Evolutionary conservation across 257 asterid species (phyloP).

Genomic region (Euphrasia confusa): DNA sequence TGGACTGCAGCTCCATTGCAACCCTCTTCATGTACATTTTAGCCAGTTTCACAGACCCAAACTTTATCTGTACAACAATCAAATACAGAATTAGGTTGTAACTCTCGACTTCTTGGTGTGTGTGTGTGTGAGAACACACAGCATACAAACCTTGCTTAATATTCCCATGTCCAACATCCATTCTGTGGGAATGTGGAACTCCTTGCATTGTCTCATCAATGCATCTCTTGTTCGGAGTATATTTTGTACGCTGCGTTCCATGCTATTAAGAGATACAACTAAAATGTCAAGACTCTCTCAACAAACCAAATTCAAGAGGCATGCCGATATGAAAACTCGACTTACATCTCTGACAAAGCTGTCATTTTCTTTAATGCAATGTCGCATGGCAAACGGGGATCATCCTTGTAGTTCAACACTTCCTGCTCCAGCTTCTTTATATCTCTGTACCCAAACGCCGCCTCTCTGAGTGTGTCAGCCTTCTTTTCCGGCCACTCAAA

Average conservation of each 20-base stretch:
- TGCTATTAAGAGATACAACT: conserved; percentile 32
- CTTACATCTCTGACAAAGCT: conserved; percentile 76
- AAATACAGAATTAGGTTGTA: neutral
- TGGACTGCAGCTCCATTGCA: conserved; percentile 73
- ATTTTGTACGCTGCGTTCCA: conserved; percentile 71
- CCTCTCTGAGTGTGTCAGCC: conserved; percentile 84
- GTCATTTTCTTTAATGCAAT: conserved; percentile 67
- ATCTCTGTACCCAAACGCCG: conserved; percentile 83
- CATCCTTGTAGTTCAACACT: conserved; percentile 54
- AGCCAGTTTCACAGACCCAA: conserved; percentile 79
- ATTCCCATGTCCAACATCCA: conserved; percentile 89
- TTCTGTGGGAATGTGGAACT: conserved; percentile 71
- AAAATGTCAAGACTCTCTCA: neutral
- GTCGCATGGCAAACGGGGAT: conserved; percentile 66
- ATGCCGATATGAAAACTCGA: neutral
- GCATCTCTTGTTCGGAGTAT: conserved; percentile 72
- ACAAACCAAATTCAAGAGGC: neutral
- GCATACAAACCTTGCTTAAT: conserved; percentile 59
- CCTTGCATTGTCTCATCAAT: conserved; percentile 66
- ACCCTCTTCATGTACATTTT: conserved; percentile 87
- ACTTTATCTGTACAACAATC: conserved; percentile 50
- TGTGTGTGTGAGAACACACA: too few species aligned
- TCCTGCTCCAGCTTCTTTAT: conserved; percentile 71
- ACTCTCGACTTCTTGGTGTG: too few species aligned
- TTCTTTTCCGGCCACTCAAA: conserved; percentile 95